Conservation (phyloP, 1,139 yeast genomes). For the Hansenula sp. region DNA sequence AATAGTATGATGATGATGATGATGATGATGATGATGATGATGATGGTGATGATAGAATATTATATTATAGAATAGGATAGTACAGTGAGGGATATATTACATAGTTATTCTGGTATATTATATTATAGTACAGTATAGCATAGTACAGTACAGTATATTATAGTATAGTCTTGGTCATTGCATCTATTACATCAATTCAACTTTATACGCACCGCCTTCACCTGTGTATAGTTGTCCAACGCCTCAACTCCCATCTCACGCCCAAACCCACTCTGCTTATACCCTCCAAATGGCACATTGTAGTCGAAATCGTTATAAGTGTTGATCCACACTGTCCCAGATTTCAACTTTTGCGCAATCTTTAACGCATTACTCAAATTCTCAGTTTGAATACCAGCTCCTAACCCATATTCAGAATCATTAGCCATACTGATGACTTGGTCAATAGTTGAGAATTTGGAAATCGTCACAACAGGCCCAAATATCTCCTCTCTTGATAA, state of each 20-base stretch:
- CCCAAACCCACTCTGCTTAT: slow-evolving; percentile 74
- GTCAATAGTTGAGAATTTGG: slow-evolving; percentile 60
- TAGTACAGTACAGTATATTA: background rate
- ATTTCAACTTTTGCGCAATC: slow-evolving; percentile 57
- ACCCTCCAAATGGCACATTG: slow-evolving; percentile 77
- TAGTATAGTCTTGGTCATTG: background rate
- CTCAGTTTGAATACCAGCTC: slow-evolving; percentile 72
- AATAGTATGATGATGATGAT: background rate
- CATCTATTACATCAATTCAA: slow-evolving; percentile 8
- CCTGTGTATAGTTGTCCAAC: slow-evolving; percentile 66
- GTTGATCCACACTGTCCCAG: slow-evolving; percentile 79
- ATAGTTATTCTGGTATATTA: too few relatives aligned
- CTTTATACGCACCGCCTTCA: slow-evolving; percentile 65
- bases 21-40: background rate
- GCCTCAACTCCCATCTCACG: slow-evolving; percentile 79
- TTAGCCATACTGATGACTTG: slow-evolving; percentile 64
- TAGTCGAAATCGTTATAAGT: slow-evolving; percentile 71
- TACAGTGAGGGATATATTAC: too few relatives aligned
- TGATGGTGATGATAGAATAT: background rate
- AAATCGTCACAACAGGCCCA: slow-evolving; percentile 69
- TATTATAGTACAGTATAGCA: too few relatives aligned
- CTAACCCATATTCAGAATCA: slow-evolving; percentile 73
- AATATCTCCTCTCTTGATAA: slow-evolving; percentile 67
- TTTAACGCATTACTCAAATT: slow-evolving; percentile 48
- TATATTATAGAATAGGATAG: too few relatives aligned